phyloP scores from a whole-genome alignment of 2,329 filamentous ascomycete species.

The Elsinoe australis region DNA sequence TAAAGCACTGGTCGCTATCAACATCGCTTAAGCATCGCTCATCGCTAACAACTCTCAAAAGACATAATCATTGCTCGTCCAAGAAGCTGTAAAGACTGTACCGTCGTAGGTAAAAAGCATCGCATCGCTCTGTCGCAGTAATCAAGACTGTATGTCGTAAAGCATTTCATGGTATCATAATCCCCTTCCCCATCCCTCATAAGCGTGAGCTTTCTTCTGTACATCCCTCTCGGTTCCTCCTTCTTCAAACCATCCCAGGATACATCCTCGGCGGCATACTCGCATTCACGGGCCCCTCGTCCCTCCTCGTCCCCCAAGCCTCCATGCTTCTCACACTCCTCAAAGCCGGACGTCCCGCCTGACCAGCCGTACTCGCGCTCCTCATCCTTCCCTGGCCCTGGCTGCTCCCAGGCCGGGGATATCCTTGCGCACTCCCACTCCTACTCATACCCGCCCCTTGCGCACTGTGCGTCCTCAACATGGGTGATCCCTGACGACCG shows the following conservation, averaged over 20 bases:
- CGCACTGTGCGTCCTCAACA: no score
- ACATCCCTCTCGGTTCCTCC: not conserved
- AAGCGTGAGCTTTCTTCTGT: not conserved
- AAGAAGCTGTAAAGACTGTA: not conserved
- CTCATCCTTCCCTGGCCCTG: not conserved
- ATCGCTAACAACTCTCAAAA: not conserved
- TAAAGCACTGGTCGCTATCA: no score
- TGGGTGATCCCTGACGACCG: no score
- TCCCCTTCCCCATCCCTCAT: not conserved
- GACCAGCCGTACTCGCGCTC: not conserved
- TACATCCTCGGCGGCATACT: constrained; percentile 13
- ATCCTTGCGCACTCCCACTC: constrained; percentile 4
- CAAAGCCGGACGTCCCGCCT: not conserved
- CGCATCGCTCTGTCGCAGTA: not conserved
- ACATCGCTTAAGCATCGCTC: no score
- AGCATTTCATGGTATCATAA: not conserved
- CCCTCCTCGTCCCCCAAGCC: not conserved
- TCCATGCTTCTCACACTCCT: constrained; percentile 14
- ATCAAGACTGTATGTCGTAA: not conserved
- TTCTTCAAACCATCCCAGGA: constrained; percentile 5
- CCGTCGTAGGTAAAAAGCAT: not conserved
- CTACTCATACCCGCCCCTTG: not conserved
- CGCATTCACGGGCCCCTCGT: constrained; percentile 8
- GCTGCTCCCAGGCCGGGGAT: not conserved
- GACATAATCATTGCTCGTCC: not conserved